Percentiles rank a stretch among this genome's conserved stretches.
Conservation (phyloP, 2,329 filamentous ascomycete genomes). For the Neonectria coccinea region DNA sequence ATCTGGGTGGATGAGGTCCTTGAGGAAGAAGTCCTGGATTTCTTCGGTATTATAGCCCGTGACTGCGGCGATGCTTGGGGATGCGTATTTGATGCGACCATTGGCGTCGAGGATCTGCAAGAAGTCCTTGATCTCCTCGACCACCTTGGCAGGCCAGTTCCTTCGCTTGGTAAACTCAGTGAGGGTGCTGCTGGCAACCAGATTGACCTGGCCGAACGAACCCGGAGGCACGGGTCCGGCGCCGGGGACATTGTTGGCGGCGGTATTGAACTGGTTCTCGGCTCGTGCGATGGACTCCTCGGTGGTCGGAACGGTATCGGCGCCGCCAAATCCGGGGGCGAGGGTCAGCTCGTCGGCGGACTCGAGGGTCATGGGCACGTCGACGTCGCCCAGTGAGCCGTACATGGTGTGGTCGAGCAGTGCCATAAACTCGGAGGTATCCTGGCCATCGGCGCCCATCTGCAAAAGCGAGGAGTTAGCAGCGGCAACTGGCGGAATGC, state of each 20-base stretch:
- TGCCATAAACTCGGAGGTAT: slow-evolving; percentile 56
- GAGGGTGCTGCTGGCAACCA: slow-evolving; percentile 57
- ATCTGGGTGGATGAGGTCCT: slow-evolving; percentile 86
- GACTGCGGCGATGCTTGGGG: slow-evolving; percentile 78
- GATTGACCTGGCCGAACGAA: slow-evolving; percentile 50
- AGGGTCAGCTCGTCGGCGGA: slow-evolving; percentile 46
- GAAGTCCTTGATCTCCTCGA: slow-evolving; percentile 91
- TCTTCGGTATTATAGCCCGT: slow-evolving; percentile 81
- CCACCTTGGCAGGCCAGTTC: slow-evolving; percentile 88
- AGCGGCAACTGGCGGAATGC: slow-evolving; percentile 24
- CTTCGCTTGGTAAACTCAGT: slow-evolving; percentile 71
- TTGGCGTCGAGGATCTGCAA: slow-evolving; percentile 88
- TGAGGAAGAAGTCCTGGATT: slow-evolving; percentile 79
- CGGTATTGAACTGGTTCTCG: slow-evolving; percentile 52
- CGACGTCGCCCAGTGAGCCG: slow-evolving; percentile 52
- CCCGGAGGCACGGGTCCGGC: slow-evolving; percentile 57
- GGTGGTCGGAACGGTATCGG: slow-evolving; percentile 39
- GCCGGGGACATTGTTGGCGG: slow-evolving; percentile 54
- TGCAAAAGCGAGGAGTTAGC: slow-evolving; percentile 38
- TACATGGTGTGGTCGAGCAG: slow-evolving; percentile 58
- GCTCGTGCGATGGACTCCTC: slow-evolving; percentile 48
- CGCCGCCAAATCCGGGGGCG: slow-evolving; percentile 37
- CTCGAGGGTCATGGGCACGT: slow-evolving; percentile 60
- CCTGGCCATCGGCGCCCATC: slow-evolving; percentile 45
- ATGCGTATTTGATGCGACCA: slow-evolving; percentile 87